Evolutionary conservation across 225 moss, liverwort and hornwort genomes (phyloP).

Genomic region (Polytrichum commune): DNA sequence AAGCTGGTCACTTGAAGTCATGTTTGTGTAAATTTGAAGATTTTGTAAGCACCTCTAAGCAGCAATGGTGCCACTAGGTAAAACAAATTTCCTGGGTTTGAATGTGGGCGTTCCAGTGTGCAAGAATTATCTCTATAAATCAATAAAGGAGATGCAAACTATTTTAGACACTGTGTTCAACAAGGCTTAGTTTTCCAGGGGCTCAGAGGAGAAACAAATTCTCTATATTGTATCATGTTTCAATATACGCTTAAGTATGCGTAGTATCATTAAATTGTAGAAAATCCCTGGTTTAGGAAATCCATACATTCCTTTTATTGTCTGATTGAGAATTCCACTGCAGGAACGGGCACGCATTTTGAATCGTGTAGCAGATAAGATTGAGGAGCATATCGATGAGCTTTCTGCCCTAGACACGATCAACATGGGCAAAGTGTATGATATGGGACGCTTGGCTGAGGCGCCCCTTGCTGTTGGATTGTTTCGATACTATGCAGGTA

Average conservation of each 20-base stretch:
- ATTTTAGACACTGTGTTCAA: too few species aligned
- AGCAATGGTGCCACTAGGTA: too few species aligned
- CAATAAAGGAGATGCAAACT: too few species aligned
- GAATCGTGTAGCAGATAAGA: conserved; percentile 40
- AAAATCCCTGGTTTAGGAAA: neutral
- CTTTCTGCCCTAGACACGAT: conserved; percentile 57
- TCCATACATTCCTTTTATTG: neutral
- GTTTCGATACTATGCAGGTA: conserved; percentile 63
- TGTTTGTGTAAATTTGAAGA: too few species aligned
- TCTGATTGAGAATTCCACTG: neutral
- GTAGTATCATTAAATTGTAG: too few species aligned
- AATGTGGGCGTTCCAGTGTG: too few species aligned
- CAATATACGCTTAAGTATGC: too few species aligned
- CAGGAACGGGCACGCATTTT: conserved; percentile 55
- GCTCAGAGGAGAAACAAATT: neutral
- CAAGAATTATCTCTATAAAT: too few species aligned
- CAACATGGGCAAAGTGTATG: conserved; percentile 60
- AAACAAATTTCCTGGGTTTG: too few species aligned
- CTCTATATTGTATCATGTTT: neutral
- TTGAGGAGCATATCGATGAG: conserved; percentile 53
- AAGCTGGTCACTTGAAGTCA: too few species aligned
- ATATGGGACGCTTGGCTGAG: conserved; percentile 43
- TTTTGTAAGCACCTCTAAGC: too few species aligned
- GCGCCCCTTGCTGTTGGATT: conserved; percentile 51
- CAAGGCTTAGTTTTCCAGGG: too few species aligned